Evolutionary conservation across 176 grass and related monocot genomes (phyloP).

Genomic region (Aegilops tauschii): DNA sequence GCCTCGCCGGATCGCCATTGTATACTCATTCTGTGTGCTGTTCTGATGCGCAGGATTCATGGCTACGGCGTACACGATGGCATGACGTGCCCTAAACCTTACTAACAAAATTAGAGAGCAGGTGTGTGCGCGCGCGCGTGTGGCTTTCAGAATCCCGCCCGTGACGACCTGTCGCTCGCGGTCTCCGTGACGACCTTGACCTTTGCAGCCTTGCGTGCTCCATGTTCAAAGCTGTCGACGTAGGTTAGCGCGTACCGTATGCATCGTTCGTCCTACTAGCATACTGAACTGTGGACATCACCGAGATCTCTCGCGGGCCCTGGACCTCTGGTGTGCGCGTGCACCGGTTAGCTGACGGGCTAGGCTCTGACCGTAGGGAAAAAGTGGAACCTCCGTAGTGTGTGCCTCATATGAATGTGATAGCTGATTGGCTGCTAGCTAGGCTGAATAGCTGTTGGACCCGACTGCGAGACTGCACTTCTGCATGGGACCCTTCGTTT

Average conservation of each 20-base stretch:
- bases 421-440: background rate
- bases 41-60: no score
- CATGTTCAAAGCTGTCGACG: slow-evolving; percentile 34
- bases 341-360: background rate
- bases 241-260: background rate
- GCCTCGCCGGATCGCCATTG: background rate
- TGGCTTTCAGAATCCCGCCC: background rate
- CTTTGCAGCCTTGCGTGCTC: background rate
- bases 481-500: background rate
- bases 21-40: no score
- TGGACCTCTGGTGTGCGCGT: background rate
- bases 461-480: background rate
- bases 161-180: background rate
- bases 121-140: background rate
- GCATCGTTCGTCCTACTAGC: no score
- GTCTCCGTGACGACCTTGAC: background rate
- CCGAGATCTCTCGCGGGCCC: background rate
- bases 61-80: background rate
- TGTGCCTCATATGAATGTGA: background rate
- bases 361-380: background rate
- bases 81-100: slow-evolving; percentile 19
- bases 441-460: background rate
- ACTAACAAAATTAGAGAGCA: background rate
- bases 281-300: background rate
- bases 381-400: background rate